Evolutionary conservation across 345 rosid species (phyloP), one percentile per base, ranked within the genome.

Genomic region (Geranium rotundifolium): DNA sequence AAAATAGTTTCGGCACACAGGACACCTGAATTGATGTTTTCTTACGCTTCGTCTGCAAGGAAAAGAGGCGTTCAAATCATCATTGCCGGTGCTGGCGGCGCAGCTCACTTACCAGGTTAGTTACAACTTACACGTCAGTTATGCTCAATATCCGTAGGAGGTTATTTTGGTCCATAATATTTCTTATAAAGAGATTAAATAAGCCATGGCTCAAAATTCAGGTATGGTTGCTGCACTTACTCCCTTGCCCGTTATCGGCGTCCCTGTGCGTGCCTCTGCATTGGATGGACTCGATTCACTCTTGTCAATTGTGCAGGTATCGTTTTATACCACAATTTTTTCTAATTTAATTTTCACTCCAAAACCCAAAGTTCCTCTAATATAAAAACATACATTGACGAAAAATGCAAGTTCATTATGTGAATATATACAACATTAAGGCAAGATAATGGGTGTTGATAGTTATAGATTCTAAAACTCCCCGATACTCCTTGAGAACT

Each of bases 31-130:
- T 56, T 82, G 75, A 90, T 93, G 99, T 86, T 73, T 68, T 72
- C 89, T 61, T 93, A 93, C 75, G 99, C 97, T 23, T 75, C 67
- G 12, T 79, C 92, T 73, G 91, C 95, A 41, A 70, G 65, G 65
- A 80, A 75, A 29, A 76, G 83, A 69, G 97, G 99, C 15, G 57
- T 85, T 70, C 91, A 86, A 63, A 75, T 93, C 56, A 90, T 90
- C 71, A 86, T 93, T 59, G 96, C 97, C 50, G 99, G 97, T 62
- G 99, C 99, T 70, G 97, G 99, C 71, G 99, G 97, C 61, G 97
- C 99, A 57, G 96, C 96, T 56, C 99, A 93, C 79, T 80, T 93
- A 64, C 97, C 97, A 72, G 96, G 97, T 62, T 61, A 80, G 81
- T 74, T 64, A 23, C 54, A 6, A 19, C n/a, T 17, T 18, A 8